Conservation (phyloP, 1,139 yeast species). For the Meyerozyma sp. region DNA sequence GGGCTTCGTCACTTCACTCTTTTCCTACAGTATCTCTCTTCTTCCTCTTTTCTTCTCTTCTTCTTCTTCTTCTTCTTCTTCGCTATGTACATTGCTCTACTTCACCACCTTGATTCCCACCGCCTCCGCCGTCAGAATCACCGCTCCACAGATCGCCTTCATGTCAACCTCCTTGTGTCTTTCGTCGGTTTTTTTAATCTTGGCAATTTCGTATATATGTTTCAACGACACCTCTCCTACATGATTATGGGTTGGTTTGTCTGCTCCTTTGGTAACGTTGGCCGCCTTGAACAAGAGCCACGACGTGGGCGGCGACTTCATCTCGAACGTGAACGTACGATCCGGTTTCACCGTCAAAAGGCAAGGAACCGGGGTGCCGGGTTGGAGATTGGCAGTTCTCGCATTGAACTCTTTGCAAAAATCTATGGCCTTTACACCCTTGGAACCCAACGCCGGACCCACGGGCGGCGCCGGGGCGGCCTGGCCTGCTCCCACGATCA, state of each 20-base stretch:
- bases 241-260: constrained; percentile 39
- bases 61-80: background rate
- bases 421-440: constrained; percentile 98
- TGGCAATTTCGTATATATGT: constrained; percentile 92
- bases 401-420: constrained; percentile 98
- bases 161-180: constrained; percentile 69
- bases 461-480: constrained; percentile 99
- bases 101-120: constrained; percentile 82
- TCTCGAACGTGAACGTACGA: constrained; percentile 77
- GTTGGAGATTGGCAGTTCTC: constrained; percentile 78
- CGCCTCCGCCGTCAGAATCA: constrained; percentile 81
- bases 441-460: constrained; percentile 97
- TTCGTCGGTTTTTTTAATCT: constrained; percentile 83
- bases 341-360: constrained; percentile 86
- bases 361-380: constrained; percentile 90
- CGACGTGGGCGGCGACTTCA: constrained; percentile 90
- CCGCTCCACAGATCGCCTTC: constrained; percentile 74
- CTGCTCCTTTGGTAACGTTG: constrained; percentile 76
- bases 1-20: no score
- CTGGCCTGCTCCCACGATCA: constrained; percentile 96
- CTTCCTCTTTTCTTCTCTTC: background rate
- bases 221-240: constrained; percentile 79
- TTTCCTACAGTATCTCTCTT: no score
- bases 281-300: constrained; percentile 84
- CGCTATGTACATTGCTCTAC: constrained; percentile 35